phyloP scores from a whole-genome alignment of 768 basidiomycete genomes.

The Leucocoprinus leucothites region DNA sequence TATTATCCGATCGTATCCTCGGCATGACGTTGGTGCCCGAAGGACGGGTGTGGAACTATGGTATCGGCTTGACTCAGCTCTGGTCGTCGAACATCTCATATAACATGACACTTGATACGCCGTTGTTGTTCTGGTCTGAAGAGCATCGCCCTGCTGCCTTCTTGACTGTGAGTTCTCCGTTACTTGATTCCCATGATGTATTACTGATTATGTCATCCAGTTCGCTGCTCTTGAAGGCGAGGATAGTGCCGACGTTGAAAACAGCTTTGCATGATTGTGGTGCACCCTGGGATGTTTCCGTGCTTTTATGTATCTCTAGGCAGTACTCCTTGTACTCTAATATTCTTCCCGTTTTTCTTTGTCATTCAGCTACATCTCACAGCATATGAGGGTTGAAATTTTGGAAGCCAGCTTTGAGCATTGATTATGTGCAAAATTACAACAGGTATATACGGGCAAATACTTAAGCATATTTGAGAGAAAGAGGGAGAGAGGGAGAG shows the following conservation, averaged over 20 bases:
- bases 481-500: background rate
- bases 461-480: background rate
- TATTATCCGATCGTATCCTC: constrained; percentile 92
- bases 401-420: no score
- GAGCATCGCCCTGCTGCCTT: constrained; percentile 94
- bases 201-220: constrained; percentile 32
- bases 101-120: constrained; percentile 87
- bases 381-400: background rate
- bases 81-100: constrained; percentile 84
- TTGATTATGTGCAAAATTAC: background rate
- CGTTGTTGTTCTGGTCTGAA: constrained; percentile 93
- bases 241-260: constrained; percentile 94
- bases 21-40: constrained; percentile 95
- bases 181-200: background rate
- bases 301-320: constrained; percentile 1
- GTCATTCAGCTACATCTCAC: constrained; percentile 1
- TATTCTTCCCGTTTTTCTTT: background rate
- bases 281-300: background rate
- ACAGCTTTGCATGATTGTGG: constrained; percentile 74
- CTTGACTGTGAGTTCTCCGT: constrained; percentile 63
- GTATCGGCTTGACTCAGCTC: constrained; percentile 87
- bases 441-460: background rate
- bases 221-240: constrained; percentile 92
- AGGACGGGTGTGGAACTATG: constrained; percentile 96
- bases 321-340: constrained; percentile 10